A percentile compares a stretch with the other conserved stretches of the same genome.
phyloP scores from a whole-genome alignment of 2,329 filamentous ascomycete genomes.

The Scleromitrula shiraiana region DNA sequence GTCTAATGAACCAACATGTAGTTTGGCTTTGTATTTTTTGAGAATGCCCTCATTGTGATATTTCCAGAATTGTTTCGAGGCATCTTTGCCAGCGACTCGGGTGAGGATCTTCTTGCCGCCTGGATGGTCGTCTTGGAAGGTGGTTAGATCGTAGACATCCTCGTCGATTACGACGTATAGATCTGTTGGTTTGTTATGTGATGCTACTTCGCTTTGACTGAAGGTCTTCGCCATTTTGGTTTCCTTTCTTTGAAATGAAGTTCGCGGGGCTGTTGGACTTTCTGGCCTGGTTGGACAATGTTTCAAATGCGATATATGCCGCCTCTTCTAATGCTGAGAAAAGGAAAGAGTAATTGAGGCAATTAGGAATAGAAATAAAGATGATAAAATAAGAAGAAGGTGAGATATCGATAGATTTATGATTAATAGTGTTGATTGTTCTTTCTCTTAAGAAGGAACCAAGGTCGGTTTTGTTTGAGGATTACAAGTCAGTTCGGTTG shows the following conservation, averaged over 20 bases:
- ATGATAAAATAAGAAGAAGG: background rate
- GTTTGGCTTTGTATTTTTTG: slow-evolving; percentile 74
- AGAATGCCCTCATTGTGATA: slow-evolving; percentile 30
- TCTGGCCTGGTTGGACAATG: too few relatives aligned
- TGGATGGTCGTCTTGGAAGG: slow-evolving; percentile 78
- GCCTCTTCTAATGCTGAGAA: too few relatives aligned
- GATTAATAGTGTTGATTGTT: background rate
- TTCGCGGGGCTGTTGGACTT: too few relatives aligned
- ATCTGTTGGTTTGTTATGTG: slow-evolving; percentile 80
- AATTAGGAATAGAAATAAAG: background rate
- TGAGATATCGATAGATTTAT: background rate
- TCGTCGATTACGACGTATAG: slow-evolving; percentile 89
- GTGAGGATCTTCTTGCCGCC: slow-evolving; percentile 30
- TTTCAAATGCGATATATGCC: too few relatives aligned
- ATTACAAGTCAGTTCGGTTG: background rate
- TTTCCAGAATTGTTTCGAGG: slow-evolving; percentile 30
- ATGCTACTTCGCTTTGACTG: slow-evolving; percentile 74
- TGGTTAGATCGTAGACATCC: slow-evolving; percentile 92
- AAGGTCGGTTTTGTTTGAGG: background rate
- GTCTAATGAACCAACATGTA: slow-evolving; percentile 77
- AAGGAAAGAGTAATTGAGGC: background rate
- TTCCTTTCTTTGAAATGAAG: too few relatives aligned
- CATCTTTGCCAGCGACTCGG: slow-evolving; percentile 30
- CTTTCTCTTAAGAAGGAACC: too few relatives aligned
- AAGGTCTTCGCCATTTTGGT: slow-evolving; percentile 79